Evolutionary conservation across 2,329 filamentous ascomycete genomes (phyloP), one percentile per base, ranked within the genome.

Genomic region (Aphanocladium album): DNA sequence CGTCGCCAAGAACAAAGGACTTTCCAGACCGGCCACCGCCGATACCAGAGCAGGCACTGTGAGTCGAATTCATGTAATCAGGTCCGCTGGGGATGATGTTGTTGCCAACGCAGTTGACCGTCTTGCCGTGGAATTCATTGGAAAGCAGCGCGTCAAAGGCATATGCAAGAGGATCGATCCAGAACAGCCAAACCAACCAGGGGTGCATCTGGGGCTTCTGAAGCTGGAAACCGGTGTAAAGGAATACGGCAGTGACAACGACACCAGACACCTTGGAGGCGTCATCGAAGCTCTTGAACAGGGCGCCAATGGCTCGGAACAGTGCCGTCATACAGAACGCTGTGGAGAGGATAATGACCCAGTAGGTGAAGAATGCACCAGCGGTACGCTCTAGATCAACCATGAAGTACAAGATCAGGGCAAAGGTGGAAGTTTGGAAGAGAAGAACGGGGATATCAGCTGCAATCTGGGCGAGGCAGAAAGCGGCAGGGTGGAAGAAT

Each of bases 341-440:
- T 0, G 77, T 77, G 0, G 77, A 68, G 37, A 84, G 73, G 0
- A 86, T 67, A 11, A 85, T 57, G 21, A 83, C 62, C 82, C 82
- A 88, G 65, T 80, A 87, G 0, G 84, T 87, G 66, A 89, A 87
- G 73, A 88, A 93, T 1, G 87, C 86, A 0, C 88, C 88, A 0
- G 87, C 84, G n/a, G 85, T 83, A n/a, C 85, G 79, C 1, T 81
- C 82, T 1, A 93, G 75, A 5, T 85, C 85, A 16, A 82, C 86
- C 85, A 93, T 86, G 64, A 86, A 89, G 72, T 89, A 89, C 0
- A 86, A 63, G 0, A 86, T 76, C 0, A 89, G 6, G 2, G 79
- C 76, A 64, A 89, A 89, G 0, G 67, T 72, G 0, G 80, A 78
- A 17, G 88, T 76, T 66, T 89, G 86, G 63, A 86, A 78, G 0